Evolutionary conservation across 768 basidiomycete species (phyloP).

Genomic region (Tricholoma furcatifolium): DNA sequence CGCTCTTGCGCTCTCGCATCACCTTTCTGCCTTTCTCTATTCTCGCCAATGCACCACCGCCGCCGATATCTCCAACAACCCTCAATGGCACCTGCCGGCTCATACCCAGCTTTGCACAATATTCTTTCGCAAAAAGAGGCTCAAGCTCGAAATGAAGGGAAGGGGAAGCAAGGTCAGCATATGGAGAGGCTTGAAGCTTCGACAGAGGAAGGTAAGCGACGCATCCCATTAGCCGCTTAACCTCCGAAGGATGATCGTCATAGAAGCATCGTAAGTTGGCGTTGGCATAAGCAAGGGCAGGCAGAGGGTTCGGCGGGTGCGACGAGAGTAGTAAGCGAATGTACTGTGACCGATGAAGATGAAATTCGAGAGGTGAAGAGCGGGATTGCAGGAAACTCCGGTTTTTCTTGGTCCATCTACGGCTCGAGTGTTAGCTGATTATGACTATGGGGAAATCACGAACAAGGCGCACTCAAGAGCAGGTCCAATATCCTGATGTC

Average conservation of each 20-base stretch:
- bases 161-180: conserved; percentile 70
- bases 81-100: conserved; percentile 84
- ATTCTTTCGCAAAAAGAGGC: conserved; percentile 85
- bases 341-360: conserved; percentile 89
- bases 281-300: conserved; percentile 77
- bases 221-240: conserved; percentile 69
- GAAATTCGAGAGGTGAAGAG: conserved; percentile 83
- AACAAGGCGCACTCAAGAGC: conserved; percentile 64
- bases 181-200: conserved; percentile 67
- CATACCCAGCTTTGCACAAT: conserved; percentile 84
- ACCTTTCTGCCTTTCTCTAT: conserved; percentile 95
- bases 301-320: conserved; percentile 52
- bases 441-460: too few species aligned
- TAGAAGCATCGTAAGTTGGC: conserved; percentile 63
- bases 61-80: conserved; percentile 91
- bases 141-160: conserved; percentile 77
- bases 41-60: conserved; percentile 84
- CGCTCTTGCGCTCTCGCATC: conserved; percentile 90
- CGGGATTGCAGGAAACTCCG: conserved; percentile 62
- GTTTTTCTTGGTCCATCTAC: conserved; percentile 80
- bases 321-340: conserved; percentile 71
- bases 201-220: conserved; percentile 68
- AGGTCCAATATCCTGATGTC: conserved; percentile 62
- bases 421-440: conserved; percentile 8
- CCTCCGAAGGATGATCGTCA: conserved; percentile 56